Percentiles rank a stretch among this genome's conserved stretches.
Conservation (phyloP, 2,329 filamentous ascomycete species). For the Exophiala mesophila region DNA sequence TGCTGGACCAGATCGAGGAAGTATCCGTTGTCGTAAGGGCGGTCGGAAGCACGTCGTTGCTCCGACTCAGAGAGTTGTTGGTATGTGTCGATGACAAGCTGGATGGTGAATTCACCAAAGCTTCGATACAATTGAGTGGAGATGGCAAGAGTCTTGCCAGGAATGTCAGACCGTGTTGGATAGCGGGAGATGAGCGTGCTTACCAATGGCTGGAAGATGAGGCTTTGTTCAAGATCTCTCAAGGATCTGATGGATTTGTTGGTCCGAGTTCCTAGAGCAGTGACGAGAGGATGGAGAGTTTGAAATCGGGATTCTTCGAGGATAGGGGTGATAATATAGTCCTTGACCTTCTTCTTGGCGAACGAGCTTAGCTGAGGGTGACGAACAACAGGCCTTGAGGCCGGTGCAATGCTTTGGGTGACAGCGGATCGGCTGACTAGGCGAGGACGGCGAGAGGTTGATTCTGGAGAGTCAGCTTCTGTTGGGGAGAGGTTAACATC, state of each 20-base stretch:
- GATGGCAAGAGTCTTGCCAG: slow-evolving; percentile 65
- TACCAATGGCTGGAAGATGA: slow-evolving; percentile 89
- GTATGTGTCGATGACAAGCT: slow-evolving; percentile 84
- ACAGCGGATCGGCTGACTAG: slow-evolving; percentile 44
- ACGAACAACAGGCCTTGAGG: slow-evolving; percentile 41
- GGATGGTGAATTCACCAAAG: slow-evolving; percentile 86
- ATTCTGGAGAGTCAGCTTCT: slow-evolving; percentile 25
- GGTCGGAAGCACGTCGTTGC: slow-evolving; percentile 75
- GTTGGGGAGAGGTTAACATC: slow-evolving; percentile 22
- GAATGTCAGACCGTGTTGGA: slow-evolving; percentile 63
- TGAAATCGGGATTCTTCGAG: slow-evolving; percentile 67
- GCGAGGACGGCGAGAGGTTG: slow-evolving; percentile 15
- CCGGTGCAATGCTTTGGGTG: slow-evolving; percentile 54
- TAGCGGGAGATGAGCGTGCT: slow-evolving; percentile 53
- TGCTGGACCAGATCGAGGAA: slow-evolving; percentile 95
- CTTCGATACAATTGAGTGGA: slow-evolving; percentile 73
- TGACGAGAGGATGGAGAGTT: slow-evolving; percentile 73
- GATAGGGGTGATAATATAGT: slow-evolving; percentile 73
- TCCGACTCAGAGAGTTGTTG: slow-evolving; percentile 81
- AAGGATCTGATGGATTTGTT: slow-evolving; percentile 84
- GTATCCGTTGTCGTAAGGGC: slow-evolving; percentile 91
- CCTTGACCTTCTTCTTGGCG: slow-evolving; percentile 72
- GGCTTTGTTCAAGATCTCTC: slow-evolving; percentile 87
- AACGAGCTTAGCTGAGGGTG: slow-evolving; percentile 61
- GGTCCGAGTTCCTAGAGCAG: slow-evolving; percentile 63